Base-by-base conservation (phyloP, 2,329 filamentous ascomycete species). In the Ciborinia camelliae region DNA sequence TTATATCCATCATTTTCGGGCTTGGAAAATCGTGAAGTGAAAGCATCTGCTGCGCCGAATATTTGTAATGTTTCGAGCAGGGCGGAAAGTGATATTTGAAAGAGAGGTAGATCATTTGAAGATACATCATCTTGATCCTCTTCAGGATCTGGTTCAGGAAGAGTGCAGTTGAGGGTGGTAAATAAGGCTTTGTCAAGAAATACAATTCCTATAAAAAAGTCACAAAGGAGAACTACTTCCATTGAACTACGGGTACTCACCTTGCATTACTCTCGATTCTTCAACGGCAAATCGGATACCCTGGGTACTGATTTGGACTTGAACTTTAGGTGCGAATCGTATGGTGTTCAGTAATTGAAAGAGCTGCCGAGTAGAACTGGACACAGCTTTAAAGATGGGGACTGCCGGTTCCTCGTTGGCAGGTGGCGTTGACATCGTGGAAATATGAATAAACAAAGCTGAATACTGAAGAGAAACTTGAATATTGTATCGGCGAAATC, bases 1-100 rank as follows among this genome's bases (percentile, higher is more conserved):
- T 82, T 82, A 71, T 86, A 87, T 0, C 81, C 79, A 68, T 88
- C 86, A 65, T 82, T 79, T 15, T 88, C 86, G 8, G 82, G 79
- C 71, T 83, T 87, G 59, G 83, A 80, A 57, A 83, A 79, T 68
- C 84, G 83, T 48, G 80, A 81, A 70, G 63, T 69, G 7, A 85
- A 80, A 18, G 86, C 82, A 69, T 91, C 90, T 53, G 93, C 85
- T n/a, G 93, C 87, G 58, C 92, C 92, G 73, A 99, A 96, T 58
- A 99, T 98, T 73, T 97, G 94, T 9, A 99, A 83, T 0, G 94
- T 96, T 78, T 98, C 95, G 62, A 99, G 85, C 3, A 99, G 84
- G 23, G 94, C 91, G 5, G 89, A 83, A 10, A 99, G 84, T 2
- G 92, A 95, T 69, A 98, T 89, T 74, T 96, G 89, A 75, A 99